Base-by-base conservation (phyloP, 2,329 filamentous ascomycete genomes). In the Thelonectria discophora region DNA sequence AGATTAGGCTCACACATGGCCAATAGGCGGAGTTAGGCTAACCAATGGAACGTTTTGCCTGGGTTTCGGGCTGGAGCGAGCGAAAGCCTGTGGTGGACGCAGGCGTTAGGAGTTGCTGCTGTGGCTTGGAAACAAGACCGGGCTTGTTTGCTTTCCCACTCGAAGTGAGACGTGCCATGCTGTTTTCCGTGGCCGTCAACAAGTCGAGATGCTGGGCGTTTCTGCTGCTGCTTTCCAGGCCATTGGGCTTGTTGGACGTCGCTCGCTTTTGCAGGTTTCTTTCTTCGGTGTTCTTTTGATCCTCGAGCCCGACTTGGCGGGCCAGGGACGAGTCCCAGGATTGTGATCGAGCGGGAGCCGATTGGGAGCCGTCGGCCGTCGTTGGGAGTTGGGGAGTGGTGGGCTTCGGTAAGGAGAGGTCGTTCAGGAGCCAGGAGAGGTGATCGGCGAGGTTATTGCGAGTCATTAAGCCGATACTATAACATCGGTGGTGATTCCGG, bases 391-490 rank as follows among this genome's bases (percentile, higher is more conserved):
- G 74, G 65, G 76, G 77, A 63, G 72, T 74, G 59, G 76, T 77
- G 60, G 79, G 78, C 72, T 75, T 77, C 67, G 75, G 75, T 69
- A 76, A 72, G 58, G 76, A 72, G 69, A 78, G 74, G 74, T 84
- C 82, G 69, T 79, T 78, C 69, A 86, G 72, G 71, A 88, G 78
- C 85, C 85, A 88, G 69, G 82, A 78, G 69, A 88, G 77, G 73
- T 88, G 83, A 72, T 84, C 81, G 69, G 76, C 74, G 62, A 88
- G 80, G 72, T 88, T 88, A 77, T 87, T 86, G 73, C 82, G 84
- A 79, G 85, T 88, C 85, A 88, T 88, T 79, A 82, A 83, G 79
- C 73, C 80, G 76, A 75, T 69, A 62, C 55, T 39, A 37, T 53
- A 54, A 48, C 66, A 60, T 65, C 69, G 66, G 65, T 65, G 60